Conservation (phyloP, 495 filamentous ascomycete genomes). For the Podospora fimiseda region DNA sequence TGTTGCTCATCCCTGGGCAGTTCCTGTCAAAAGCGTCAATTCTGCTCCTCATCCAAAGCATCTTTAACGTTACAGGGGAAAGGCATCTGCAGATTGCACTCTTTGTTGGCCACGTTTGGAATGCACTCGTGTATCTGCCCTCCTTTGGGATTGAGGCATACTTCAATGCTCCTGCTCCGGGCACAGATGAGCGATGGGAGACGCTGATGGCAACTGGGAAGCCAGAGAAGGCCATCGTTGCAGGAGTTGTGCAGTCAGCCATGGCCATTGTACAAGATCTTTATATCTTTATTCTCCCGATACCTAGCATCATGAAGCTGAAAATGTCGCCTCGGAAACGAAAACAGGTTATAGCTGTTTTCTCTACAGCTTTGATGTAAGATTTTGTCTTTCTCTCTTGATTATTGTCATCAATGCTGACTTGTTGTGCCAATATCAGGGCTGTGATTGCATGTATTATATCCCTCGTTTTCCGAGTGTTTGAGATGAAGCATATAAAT, state of each 20-base stretch:
- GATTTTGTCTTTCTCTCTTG: too few relatives aligned
- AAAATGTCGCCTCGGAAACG: background rate
- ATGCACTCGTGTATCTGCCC: constrained; percentile 6
- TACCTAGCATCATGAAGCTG: background rate
- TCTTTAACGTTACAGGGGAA: constrained; percentile 9
- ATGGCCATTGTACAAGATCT: constrained; percentile 1
- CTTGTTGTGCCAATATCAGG: too few relatives aligned
- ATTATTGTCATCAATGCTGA: too few relatives aligned
- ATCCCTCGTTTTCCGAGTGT: background rate
- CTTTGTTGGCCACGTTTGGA: constrained; percentile 5
- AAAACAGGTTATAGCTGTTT: background rate
- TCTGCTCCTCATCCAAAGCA: constrained; percentile 10
- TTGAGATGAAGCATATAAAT: background rate
- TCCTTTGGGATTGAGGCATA: constrained; percentile 2
- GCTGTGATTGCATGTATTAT: background rate
- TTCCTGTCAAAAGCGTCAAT: constrained; percentile 16
- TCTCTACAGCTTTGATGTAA: background rate
- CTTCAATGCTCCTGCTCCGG: constrained; percentile 3
- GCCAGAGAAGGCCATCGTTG: background rate
- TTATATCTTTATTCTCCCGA: background rate
- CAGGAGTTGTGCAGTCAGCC: constrained; percentile 1
- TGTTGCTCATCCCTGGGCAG: constrained; percentile 3
- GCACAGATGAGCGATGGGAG: constrained; percentile 16
- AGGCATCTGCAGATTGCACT: constrained; percentile 4
- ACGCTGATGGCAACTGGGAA: background rate